A percentile compares a stretch with the other conserved stretches of the same genome.
Evolutionary conservation across 2,329 filamentous ascomycete species (phyloP).

Genomic region (Penicillium janthinellum): DNA sequence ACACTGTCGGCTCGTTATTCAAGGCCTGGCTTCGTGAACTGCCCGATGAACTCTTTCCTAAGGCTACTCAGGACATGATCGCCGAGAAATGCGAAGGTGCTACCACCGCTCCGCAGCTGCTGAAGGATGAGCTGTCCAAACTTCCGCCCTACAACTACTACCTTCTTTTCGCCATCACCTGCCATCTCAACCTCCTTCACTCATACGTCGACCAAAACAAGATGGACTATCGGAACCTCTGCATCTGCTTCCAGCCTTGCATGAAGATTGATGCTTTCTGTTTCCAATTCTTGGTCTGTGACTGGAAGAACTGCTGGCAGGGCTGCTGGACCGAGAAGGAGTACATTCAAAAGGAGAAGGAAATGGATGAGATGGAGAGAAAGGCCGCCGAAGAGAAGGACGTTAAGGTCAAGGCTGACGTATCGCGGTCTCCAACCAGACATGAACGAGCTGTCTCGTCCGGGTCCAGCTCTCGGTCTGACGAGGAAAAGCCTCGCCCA

Average conservation of each 20-base stretch:
- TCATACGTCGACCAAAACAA: slow-evolving; percentile 95
- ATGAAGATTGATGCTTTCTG: slow-evolving; percentile 95
- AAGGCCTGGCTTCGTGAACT: slow-evolving; percentile 94
- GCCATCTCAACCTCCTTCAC: slow-evolving; percentile 87
- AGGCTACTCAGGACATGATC: slow-evolving; percentile 76
- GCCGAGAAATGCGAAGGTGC: slow-evolving; percentile 77
- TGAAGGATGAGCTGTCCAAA: slow-evolving; percentile 89
- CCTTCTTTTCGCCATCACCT: slow-evolving; percentile 94
- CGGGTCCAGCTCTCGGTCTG: slow-evolving; percentile 60
- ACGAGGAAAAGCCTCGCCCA: slow-evolving; percentile 35
- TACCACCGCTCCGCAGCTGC: slow-evolving; percentile 77
- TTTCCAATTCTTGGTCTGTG: slow-evolving; percentile 91
- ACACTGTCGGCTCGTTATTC: slow-evolving; percentile 93
- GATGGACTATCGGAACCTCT: slow-evolving; percentile 95
- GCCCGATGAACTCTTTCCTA: slow-evolving; percentile 92
- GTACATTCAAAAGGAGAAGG: slow-evolving; percentile 64
- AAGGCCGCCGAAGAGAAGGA: slow-evolving; percentile 30
- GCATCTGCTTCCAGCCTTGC: slow-evolving; percentile 95
- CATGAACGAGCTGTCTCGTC: slow-evolving; percentile 65
- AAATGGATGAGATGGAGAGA: slow-evolving; percentile 39
- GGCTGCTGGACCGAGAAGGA: slow-evolving; percentile 88
- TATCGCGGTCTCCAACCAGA: slow-evolving; percentile 22
- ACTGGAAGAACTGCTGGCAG: slow-evolving; percentile 97
- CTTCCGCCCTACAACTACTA: slow-evolving; percentile 98
- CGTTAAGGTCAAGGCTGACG: slow-evolving; percentile 17